Conservation (phyloP, 805 yeast species). For the Saturnispora quitensis region DNA sequence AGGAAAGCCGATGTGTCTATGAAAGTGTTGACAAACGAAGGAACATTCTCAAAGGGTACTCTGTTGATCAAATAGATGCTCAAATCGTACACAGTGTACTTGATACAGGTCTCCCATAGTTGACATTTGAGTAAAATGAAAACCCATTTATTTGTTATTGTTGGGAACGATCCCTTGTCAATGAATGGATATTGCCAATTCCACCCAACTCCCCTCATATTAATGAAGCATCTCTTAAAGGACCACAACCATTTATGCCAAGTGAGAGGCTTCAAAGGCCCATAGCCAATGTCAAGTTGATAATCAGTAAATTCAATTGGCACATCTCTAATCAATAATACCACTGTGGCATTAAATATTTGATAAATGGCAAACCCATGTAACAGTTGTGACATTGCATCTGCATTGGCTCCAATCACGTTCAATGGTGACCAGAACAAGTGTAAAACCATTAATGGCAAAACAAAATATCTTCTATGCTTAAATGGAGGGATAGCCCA, state of each 20-base stretch:
- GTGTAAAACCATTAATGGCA: slow-evolving; percentile 3
- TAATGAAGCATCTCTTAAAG: slow-evolving; percentile 6
- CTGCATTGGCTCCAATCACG: neutral
- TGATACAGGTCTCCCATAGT: slow-evolving; percentile 3
- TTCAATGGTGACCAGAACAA: slow-evolving; percentile 6
- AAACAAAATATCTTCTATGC: neutral
- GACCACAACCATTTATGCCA: slow-evolving; percentile 8
- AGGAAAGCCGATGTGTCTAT: neutral
- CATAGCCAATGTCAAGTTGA: neutral
- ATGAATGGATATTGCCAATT: slow-evolving; percentile 7
- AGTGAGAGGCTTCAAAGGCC: slow-evolving; percentile 1
- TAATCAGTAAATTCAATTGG: slow-evolving; percentile 9
- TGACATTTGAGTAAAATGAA: slow-evolving; percentile 8
- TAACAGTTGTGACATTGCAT: neutral
- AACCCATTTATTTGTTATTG: slow-evolving; percentile 4
- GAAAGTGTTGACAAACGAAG: neutral
- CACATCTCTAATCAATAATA: neutral
- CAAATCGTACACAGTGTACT: slow-evolving; percentile 9
- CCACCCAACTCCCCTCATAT: slow-evolving; percentile 13
- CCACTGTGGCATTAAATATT: slow-evolving; percentile 1
- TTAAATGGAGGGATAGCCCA: neutral
- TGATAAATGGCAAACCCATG: slow-evolving; percentile 3
- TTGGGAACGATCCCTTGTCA: neutral
- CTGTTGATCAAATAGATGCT: neutral
- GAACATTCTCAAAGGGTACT: neutral